phyloP scores from a whole-genome alignment of 2,329 filamentous ascomycete genomes.

The Bretziella fagacearum region DNA sequence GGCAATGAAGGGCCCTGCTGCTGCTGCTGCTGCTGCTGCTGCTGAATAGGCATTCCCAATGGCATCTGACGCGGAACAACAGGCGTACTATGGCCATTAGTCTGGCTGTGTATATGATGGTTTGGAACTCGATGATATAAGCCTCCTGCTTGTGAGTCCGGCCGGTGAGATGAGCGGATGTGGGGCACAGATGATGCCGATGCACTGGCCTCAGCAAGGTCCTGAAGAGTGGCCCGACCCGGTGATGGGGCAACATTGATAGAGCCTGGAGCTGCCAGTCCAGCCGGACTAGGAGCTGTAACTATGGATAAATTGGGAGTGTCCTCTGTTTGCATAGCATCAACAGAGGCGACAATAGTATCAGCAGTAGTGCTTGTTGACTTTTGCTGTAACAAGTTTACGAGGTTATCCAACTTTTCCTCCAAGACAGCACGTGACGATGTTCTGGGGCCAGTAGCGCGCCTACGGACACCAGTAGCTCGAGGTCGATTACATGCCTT shows the following conservation, averaged over 20 bases:
- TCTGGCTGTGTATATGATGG: not conserved
- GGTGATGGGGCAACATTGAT: constrained; percentile 5
- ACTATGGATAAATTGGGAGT: not conserved
- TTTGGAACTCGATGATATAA: not conserved
- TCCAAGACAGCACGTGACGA: constrained; percentile 16
- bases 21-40: not conserved
- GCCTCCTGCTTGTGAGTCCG: not conserved
- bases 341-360: not conserved
- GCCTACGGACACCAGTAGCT: constrained; percentile 9
- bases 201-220: constrained; percentile 12
- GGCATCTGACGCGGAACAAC: not conserved
- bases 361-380: not conserved
- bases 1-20: not conserved
- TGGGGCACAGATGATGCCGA: constrained; percentile 8
- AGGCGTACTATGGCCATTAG: not conserved
- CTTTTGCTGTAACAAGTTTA: constrained; percentile 18
- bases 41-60: constrained; percentile 1
- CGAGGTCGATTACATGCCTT: constrained; percentile 23
- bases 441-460: constrained; percentile 5
- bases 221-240: constrained; percentile 10
- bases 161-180: not conserved
- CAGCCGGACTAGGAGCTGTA: not conserved
- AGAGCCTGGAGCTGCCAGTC: not conserved
- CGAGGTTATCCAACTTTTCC: constrained; percentile 20
- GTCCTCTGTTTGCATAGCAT: not conserved